Evolutionary conservation across 2,329 filamentous ascomycete genomes (phyloP), one percentile per base, ranked within the genome.

Genomic region (Fusarium scirpi): DNA sequence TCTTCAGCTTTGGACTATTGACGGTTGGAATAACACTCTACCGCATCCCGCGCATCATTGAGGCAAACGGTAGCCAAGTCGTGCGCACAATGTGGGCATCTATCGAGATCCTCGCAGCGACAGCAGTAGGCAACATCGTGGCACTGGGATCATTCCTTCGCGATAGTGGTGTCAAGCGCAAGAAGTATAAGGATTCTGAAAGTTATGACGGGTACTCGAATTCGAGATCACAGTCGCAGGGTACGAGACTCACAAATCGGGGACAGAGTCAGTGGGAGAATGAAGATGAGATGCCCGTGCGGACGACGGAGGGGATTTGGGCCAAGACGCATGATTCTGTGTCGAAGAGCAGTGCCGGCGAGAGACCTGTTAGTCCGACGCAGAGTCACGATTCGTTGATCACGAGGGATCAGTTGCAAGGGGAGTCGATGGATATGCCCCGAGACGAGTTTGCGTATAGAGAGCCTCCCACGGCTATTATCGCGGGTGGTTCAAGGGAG

Each of bases 101-200:
- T 0, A 85, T 95, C 8, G 94, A 98, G 77, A 92, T 97, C 13
- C 86, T 98, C 2, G 93, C 94, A 22, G 94, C 94, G 3, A 92
- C 94, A 0, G 88, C 89, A 0, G 92, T 96, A 2, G 92, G 94
- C 15, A 98, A 98, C 78, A 90, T 91, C 3, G 86, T 98, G 24
- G 92, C 97, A 2, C 88, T 98, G 1, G 94, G 94, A 6, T 96
- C 94, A 0, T 98, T 97, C 77, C 89, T 97, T 16, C 88, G 94
- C 10, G 94, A 97, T 78, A 89, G 92, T 58, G 94, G 94, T 30
- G 85, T 92, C 45, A 98, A 97, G 84, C 96, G 94, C 80, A 86
- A 86, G 62, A 94, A 93, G 78, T 98, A 92, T 82, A 90, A 91
- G 62, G 85, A 87, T 64, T 85, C 86, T 27, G 87, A 73, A 54